Percentiles rank a stretch among this genome's conserved stretches.
Conservation (phyloP, 768 basidiomycete genomes). For the Tulasnella sp. region DNA sequence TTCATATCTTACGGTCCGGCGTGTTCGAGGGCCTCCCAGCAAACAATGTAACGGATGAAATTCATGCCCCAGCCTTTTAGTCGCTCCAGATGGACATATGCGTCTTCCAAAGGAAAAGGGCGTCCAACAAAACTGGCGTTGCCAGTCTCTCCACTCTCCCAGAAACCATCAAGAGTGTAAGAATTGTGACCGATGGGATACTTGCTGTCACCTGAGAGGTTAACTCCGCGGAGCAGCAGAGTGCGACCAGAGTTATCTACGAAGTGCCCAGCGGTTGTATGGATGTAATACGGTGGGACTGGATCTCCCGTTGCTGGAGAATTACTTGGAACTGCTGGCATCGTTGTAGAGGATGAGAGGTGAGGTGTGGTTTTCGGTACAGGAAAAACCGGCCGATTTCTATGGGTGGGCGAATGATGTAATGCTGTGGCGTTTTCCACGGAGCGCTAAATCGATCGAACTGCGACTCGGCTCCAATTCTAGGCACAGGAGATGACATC, state of each 20-base stretch:
- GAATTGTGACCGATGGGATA: constrained; percentile 41
- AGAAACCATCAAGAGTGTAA: constrained; percentile 39
- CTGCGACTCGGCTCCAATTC: neutral
- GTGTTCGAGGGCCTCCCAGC: constrained; percentile 47
- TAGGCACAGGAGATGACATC: neutral
- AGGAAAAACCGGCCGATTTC: neutral
- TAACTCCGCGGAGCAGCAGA: constrained; percentile 45
- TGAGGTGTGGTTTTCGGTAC: neutral
- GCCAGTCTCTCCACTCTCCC: constrained; percentile 40
- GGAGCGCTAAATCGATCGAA: constrained; percentile 5
- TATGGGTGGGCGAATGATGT: neutral
- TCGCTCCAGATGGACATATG: constrained; percentile 41
- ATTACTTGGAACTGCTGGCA: constrained; percentile 1
- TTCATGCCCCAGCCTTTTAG: constrained; percentile 46
- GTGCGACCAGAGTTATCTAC: constrained; percentile 35
- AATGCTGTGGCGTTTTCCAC: constrained; percentile 23
- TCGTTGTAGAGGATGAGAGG: neutral
- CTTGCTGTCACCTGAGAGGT: constrained; percentile 43
- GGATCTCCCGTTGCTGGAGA: constrained; percentile 26
- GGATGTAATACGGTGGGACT: constrained; percentile 21
- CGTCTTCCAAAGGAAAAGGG: constrained; percentile 41
- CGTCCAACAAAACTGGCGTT: constrained; percentile 43
- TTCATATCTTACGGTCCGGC: constrained; percentile 41
- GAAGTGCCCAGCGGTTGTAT: constrained; percentile 32
- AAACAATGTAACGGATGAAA: constrained; percentile 41